Conservation (phyloP, 1,284 basidiomycete genomes). For the Sanghuangporus weigelae region DNA sequence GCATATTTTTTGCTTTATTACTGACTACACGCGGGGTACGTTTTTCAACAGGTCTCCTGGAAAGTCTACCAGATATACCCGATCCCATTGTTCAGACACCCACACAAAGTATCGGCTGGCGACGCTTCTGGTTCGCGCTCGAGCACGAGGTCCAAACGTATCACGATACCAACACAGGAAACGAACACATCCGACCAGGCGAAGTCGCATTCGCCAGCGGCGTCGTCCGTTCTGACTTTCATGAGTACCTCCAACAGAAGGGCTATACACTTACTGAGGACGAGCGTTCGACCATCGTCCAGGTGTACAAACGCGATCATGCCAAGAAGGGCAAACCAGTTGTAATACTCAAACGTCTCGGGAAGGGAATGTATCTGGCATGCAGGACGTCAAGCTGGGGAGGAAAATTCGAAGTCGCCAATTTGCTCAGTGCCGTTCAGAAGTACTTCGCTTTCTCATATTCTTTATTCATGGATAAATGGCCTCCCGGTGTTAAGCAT, state of each 20-base stretch:
- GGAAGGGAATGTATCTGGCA: neutral
- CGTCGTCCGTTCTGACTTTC: slow-evolving; percentile 1
- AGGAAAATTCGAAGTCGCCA: neutral
- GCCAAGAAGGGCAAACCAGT: slow-evolving; percentile 2
- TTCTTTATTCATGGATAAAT: neutral
- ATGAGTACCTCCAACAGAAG: neutral
- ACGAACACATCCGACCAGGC: neutral
- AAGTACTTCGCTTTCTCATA: neutral
- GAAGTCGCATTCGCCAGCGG: slow-evolving; percentile 8
- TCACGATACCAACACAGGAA: neutral
- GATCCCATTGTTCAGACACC: neutral
- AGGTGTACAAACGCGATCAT: neutral
- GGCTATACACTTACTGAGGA: slow-evolving; percentile 3
- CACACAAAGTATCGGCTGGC: neutral
- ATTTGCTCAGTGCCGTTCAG: neutral
- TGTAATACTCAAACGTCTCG: neutral
- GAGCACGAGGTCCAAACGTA: slow-evolving; percentile 1
- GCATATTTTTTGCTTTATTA: too few relatives aligned
- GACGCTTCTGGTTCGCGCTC: slow-evolving; percentile 6
- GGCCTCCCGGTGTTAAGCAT: neutral
- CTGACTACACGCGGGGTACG: too few relatives aligned
- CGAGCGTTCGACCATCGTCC: neutral
- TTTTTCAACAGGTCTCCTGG: too few relatives aligned
- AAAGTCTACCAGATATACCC: too few relatives aligned
- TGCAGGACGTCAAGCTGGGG: slow-evolving; percentile 3